phyloP scores from a whole-genome alignment of 2,329 filamentous ascomycete genomes.

The Neurospora sp. region DNA sequence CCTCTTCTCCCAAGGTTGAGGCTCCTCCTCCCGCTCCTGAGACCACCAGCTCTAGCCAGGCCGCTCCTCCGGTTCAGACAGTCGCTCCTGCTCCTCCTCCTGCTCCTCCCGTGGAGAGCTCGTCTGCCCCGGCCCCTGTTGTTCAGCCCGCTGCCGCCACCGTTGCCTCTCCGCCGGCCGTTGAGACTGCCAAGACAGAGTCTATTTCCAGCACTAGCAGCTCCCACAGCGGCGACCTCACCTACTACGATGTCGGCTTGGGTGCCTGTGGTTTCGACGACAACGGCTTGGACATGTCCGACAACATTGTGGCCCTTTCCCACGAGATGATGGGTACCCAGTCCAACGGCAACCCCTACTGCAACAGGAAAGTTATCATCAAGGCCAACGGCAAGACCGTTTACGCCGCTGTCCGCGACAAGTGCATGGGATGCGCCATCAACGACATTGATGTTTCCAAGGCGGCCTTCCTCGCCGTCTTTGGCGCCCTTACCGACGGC shows the following conservation, averaged over 20 bases:
- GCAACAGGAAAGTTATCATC: constrained; percentile 59
- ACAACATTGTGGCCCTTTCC: constrained; percentile 62
- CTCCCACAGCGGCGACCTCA: constrained; percentile 53
- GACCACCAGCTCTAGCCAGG: constrained; percentile 17
- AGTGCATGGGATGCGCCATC: constrained; percentile 58
- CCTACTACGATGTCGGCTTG: constrained; percentile 61
- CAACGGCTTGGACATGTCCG: constrained; percentile 39
- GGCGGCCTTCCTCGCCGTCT: constrained; percentile 45
- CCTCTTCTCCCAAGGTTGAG: constrained; percentile 15
- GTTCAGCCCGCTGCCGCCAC: constrained; percentile 16
- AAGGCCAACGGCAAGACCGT: constrained; percentile 45
- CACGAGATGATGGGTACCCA: constrained; percentile 48
- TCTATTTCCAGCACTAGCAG: constrained; percentile 16
- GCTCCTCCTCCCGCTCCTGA: constrained; percentile 11
- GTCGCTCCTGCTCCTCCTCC: constrained; percentile 13
- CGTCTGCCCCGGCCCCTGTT: constrained; percentile 13
- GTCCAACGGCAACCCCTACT: constrained; percentile 61
- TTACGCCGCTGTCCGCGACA: constrained; percentile 57
- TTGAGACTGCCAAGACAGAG: constrained; percentile 14
- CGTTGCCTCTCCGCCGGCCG: constrained; percentile 12
- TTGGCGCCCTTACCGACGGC: constrained; percentile 33
- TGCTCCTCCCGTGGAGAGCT: constrained; percentile 8
- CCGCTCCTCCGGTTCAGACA: constrained; percentile 16
- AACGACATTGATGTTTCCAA: constrained; percentile 51
- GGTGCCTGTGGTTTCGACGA: constrained; percentile 59